phyloP scores from a whole-genome alignment of 305 asterid genomes.

The Fraxinus xanthoxyloides region DNA sequence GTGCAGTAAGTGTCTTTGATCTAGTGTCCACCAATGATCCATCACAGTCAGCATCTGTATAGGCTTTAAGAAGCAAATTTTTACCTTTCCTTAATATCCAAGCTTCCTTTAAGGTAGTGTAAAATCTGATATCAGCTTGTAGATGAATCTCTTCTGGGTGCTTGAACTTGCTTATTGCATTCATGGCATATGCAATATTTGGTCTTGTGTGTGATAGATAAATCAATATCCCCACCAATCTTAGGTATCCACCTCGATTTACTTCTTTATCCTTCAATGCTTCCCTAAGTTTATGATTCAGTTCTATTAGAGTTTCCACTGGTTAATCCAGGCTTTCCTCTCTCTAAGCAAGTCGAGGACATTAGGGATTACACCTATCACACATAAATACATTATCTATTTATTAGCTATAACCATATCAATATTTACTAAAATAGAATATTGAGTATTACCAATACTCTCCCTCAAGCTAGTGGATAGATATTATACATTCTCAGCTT shows the following conservation, averaged over 20 bases:
- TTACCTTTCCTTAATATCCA: not conserved
- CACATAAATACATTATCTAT: not conserved
- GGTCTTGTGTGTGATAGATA: not conserved
- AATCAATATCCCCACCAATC: not conserved
- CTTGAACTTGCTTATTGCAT: not conserved
- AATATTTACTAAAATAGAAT: not conserved
- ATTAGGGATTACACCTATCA: not conserved
- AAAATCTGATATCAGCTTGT: not conserved
- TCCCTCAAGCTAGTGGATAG: not conserved
- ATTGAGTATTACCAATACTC: not conserved
- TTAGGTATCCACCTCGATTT: not conserved
- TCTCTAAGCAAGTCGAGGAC: not conserved
- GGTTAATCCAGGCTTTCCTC: not conserved
- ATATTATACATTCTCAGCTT: not conserved
- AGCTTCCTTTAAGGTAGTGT: not conserved
- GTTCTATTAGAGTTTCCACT: not conserved
- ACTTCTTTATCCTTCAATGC: not conserved
- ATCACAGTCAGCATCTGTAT: not conserved
- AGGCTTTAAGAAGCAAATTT: not conserved
- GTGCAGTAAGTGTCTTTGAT: not conserved
- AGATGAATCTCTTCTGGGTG: not conserved
- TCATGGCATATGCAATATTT: not conserved
- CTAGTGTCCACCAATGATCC: not conserved
- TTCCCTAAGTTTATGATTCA: not conserved
- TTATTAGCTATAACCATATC: not conserved